Percentiles rank a stretch among this genome's conserved stretches.
Conservation (phyloP, 2,329 filamentous ascomycete genomes). For the Lanzia echinophila region DNA sequence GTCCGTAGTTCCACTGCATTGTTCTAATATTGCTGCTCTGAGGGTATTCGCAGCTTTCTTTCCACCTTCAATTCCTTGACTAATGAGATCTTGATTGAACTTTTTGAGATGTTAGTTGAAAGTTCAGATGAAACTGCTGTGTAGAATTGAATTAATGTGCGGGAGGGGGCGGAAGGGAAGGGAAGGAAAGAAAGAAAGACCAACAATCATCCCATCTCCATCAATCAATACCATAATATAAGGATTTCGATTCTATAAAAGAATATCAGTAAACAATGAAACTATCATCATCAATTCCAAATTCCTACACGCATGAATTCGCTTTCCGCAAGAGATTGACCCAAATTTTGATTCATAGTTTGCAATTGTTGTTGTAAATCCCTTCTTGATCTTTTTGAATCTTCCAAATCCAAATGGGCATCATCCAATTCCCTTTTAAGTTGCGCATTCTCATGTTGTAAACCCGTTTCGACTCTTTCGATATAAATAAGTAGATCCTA, state of each 20-base stretch:
- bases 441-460: constrained; percentile 39
- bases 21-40: constrained; percentile 40
- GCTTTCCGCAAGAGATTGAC: constrained; percentile 34
- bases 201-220: constrained; percentile 55
- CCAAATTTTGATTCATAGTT: constrained; percentile 33
- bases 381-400: constrained; percentile 42
- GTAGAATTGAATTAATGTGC: no score
- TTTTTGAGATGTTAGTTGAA: constrained; percentile 28
- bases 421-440: constrained; percentile 39
- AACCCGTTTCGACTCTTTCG: constrained; percentile 38
- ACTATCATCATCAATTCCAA: not conserved
- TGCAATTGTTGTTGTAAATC: constrained; percentile 44
- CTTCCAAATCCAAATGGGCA: constrained; percentile 43
- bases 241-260: constrained; percentile 40
- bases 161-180: not conserved
- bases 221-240: constrained; percentile 58
- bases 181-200: no score
- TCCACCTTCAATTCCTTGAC: constrained; percentile 41
- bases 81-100: constrained; percentile 52
- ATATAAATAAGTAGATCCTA: constrained; percentile 44
- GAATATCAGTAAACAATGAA: not conserved
- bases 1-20: constrained; percentile 37
- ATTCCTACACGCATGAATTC: constrained; percentile 42
- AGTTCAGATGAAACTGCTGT: constrained; percentile 8
- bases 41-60: constrained; percentile 39